These are phyloP conservation scores for Acorus calamus DNA, from an alignment of 106 monocot genomes.

Conservation along the genomic window DNA sequence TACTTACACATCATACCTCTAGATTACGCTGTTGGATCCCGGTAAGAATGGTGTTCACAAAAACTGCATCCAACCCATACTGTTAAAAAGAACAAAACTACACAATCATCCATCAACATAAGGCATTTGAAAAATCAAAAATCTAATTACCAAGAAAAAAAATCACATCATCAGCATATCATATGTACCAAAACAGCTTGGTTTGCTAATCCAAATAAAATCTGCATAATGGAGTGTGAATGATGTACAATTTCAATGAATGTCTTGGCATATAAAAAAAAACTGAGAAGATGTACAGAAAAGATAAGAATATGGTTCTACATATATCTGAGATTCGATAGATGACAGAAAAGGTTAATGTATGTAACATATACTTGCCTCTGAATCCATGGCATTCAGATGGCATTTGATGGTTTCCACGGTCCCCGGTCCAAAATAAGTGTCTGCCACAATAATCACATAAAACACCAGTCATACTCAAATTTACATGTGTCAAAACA, in stretches of 20 bases:
- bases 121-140: too few relatives aligned
- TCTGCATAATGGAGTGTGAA: not conserved
- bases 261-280: not conserved
- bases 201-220: too few relatives aligned
- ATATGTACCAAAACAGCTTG: too few relatives aligned
- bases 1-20: slow-evolving; percentile 40
- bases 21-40: slow-evolving; percentile 95
- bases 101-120: too few relatives aligned
- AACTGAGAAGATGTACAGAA: not conserved
- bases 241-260: not conserved
- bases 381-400: slow-evolving; percentile 55
- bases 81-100: slow-evolving; percentile 11
- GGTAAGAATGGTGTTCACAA: slow-evolving; percentile 85
- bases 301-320: not conserved
- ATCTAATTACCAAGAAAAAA: too few relatives aligned
- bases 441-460: slow-evolving; percentile 42
- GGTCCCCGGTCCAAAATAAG: slow-evolving; percentile 88
- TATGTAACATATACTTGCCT: slow-evolving; percentile 29
- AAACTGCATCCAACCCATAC: slow-evolving; percentile 74
- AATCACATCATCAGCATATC: too few relatives aligned
- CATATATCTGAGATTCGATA: not conserved
- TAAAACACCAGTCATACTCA: not conserved
- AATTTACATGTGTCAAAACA: not conserved
- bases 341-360: not conserved
- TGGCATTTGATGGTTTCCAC: slow-evolving; percentile 83